Evolutionary conservation across 345 rosid genomes (phyloP), one percentile per base, ranked within the genome.

Genomic region (Pugionium dolabratum): DNA sequence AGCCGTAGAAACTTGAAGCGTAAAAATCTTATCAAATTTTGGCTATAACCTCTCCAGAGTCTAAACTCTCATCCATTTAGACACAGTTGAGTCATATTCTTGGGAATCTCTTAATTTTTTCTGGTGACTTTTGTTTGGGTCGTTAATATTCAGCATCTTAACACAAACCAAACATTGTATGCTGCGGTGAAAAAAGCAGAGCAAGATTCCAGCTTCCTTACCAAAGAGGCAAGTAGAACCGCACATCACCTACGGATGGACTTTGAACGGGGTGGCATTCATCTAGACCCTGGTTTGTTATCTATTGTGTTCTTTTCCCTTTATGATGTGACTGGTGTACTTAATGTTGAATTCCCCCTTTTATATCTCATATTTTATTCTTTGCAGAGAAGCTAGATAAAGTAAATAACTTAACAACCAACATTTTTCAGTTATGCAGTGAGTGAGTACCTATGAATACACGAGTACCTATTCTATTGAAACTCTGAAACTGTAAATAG

Each of bases 211-310:
- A 67, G 79, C 65, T 77, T 80, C 76, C 89, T 88, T 69, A 66
- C 90, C 43, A 73, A 69, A 66, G 97, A 94, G 81, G 95, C 97
- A 78, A 77, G 70, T 54, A 88, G 95, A 81, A 86, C 99, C 10
- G 92, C 99, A 4, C 78, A 54, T 60, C 75, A 85, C 74, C 81
- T 94, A 46, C 81, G 86, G 10, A 64, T 81, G 64, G 99, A 94
- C 76, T 81, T 90, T 84, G 96, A 94, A 78, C 85, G 80, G 75
- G 97, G 99, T 54, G 97, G 99, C 84, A 90, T 94, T 57, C 97
- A 94, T 85, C 87, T 94, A 18, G 64, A 78, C 71, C 54, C 76
- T 52, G 92, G 99, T 90, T 72, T 50, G 59, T 77, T 37, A 67
- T 47, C 9, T 62, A 30, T 63, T 52, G 6, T 30, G 7, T 44